phyloP scores from a whole-genome alignment of 306 rosid genomes.

The Abrus pulchellus region DNA sequence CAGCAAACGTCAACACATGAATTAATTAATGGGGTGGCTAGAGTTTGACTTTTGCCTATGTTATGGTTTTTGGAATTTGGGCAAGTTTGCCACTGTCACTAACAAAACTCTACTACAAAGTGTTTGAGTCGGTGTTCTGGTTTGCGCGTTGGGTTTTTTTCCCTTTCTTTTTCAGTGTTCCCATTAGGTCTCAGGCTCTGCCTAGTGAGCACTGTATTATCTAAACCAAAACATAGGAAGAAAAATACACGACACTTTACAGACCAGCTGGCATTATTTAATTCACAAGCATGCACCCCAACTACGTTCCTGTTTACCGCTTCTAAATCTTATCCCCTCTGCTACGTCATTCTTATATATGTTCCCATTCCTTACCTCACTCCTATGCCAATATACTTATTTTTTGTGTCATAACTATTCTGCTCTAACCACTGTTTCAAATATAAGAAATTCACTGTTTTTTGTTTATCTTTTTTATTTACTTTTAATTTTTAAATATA shows the following conservation, averaged over 20 bases:
- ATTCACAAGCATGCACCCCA: slow-evolving; percentile 32
- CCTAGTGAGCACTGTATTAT: background rate
- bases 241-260: slow-evolving; percentile 16
- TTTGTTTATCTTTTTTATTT: no score
- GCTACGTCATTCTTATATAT: no score
- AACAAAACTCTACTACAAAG: background rate
- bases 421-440: no score
- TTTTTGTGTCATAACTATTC: no score
- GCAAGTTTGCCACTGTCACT: background rate
- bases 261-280: slow-evolving; percentile 41
- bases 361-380: background rate
- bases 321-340: background rate
- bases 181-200: background rate
- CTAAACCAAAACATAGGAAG: background rate
- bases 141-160: slow-evolving; percentile 37
- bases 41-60: slow-evolving; percentile 24
- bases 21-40: slow-evolving; percentile 22
- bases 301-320: background rate
- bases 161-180: slow-evolving; percentile 8
- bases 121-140: slow-evolving; percentile 33
- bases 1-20: slow-evolving; percentile 31
- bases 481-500: no score
- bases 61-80: background rate
- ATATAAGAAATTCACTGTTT: no score
- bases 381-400: background rate